phyloP scores from a whole-genome alignment of 495 filamentous ascomycete genomes.

The Aspergillus ostianus region DNA sequence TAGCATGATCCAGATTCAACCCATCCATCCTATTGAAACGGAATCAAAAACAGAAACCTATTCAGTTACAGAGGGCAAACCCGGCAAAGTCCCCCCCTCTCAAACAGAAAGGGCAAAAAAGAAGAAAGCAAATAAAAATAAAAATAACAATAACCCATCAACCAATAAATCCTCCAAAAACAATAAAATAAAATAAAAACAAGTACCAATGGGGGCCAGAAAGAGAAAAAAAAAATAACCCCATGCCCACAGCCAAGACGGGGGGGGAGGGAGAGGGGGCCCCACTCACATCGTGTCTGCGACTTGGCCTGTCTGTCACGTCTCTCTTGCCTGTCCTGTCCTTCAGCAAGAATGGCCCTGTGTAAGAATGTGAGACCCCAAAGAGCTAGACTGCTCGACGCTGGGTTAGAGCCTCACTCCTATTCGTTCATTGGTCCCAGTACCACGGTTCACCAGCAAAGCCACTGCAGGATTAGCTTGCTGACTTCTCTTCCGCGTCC shows the following conservation, averaged over 20 bases:
- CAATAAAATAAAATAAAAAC: not conserved
- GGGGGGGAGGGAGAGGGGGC: conserved; percentile 4
- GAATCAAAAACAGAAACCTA: not conserved
- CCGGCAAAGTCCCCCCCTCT: too few relatives aligned
- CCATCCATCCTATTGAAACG: too few relatives aligned
- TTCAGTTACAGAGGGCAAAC: too few relatives aligned
- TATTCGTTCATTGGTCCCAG: conserved; percentile 24
- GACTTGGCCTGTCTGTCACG: too few relatives aligned
- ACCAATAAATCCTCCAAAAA: not conserved
- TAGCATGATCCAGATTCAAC: not conserved
- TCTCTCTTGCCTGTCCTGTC: too few relatives aligned
- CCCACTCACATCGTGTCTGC: conserved; percentile 25
- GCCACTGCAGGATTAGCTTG: conserved; percentile 24
- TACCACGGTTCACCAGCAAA: conserved; percentile 24
- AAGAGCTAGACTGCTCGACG: conserved; percentile 17
- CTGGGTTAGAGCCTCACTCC: conserved; percentile 18
- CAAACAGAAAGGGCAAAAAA: not conserved
- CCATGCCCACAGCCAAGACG: not conserved
- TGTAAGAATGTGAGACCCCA: conserved; percentile 21
- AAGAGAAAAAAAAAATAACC: not conserved
- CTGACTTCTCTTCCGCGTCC: conserved; percentile 20
- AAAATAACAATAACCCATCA: not conserved
- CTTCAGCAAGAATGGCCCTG: conserved; percentile 16
- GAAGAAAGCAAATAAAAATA: not conserved
- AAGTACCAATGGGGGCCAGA: not conserved